Evolutionary conservation across 768 basidiomycete genomes (phyloP).

Genomic region (Butyriboletus loyo): DNA sequence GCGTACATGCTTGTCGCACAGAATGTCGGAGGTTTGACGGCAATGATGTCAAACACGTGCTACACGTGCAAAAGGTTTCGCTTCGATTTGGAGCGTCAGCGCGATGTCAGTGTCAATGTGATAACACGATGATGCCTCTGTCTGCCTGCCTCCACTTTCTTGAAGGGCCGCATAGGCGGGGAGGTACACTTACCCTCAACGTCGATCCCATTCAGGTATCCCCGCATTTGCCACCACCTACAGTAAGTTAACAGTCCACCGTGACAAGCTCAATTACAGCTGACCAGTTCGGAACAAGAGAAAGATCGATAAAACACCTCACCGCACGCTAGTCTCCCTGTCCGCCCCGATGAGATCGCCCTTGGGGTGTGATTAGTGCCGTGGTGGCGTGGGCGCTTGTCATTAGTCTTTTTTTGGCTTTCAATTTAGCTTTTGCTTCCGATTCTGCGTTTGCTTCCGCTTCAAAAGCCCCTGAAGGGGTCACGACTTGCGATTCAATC

Average conservation of each 20-base stretch:
- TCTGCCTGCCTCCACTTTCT: neutral
- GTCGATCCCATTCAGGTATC: neutral
- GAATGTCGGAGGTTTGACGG: constrained; percentile 13
- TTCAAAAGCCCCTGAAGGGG: neutral
- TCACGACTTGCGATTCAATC: neutral
- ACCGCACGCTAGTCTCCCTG: neutral
- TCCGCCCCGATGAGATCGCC: neutral
- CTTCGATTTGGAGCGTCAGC: neutral
- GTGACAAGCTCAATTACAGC: neutral
- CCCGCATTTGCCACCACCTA: neutral
- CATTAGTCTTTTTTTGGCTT: neutral
- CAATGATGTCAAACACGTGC: neutral
- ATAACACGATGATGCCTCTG: neutral
- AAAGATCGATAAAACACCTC: neutral
- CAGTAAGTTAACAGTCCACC: neutral
- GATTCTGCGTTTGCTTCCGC: neutral
- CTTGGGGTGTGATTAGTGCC: no score
- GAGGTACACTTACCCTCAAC: neutral
- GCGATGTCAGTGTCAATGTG: neutral
- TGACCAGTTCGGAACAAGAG: neutral
- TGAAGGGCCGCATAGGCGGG: neutral
- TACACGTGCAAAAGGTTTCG: neutral
- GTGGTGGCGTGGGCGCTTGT: neutral
- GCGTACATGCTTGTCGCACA: constrained; percentile 8
- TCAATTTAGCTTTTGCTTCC: neutral